Evolutionary conservation across 768 basidiomycete species (phyloP).

Genomic region (Rubroboletus pulcherrimus): DNA sequence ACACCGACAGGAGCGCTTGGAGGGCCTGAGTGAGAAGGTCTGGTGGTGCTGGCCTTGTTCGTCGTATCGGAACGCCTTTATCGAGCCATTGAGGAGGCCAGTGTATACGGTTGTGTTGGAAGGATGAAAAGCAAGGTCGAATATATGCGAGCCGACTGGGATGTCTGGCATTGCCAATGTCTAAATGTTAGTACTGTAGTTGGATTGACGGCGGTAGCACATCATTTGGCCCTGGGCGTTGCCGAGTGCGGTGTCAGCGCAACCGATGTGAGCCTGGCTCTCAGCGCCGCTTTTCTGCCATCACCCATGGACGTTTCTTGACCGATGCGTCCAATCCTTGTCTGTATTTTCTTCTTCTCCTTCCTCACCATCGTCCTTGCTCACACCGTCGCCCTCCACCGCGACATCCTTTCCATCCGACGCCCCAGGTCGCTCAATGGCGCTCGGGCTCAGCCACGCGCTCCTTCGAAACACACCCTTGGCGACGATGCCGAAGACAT

Average conservation of each 20-base stretch:
- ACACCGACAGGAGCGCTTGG: conserved; percentile 80
- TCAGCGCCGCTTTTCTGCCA: background rate
- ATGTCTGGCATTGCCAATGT: conserved; percentile 52
- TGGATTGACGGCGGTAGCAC: background rate
- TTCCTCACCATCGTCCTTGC: conserved; percentile 31
- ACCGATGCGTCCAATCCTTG: conserved; percentile 34
- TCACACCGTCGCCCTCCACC: conserved; percentile 30
- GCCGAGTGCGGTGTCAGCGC: conserved; percentile 1
- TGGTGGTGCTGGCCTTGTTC: conserved; percentile 57
- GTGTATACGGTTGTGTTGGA: conserved; percentile 64
- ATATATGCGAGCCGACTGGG: conserved; percentile 71
- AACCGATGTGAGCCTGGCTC: background rate
- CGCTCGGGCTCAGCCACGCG: conserved; percentile 17
- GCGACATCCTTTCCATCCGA: conserved; percentile 26
- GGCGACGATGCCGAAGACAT: conserved; percentile 39
- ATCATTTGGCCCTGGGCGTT: background rate
- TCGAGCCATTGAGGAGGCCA: conserved; percentile 75
- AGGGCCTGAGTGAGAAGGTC: conserved; percentile 64
- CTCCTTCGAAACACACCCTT: conserved; percentile 5
- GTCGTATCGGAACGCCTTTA: conserved; percentile 80
- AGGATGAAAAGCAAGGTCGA: conserved; percentile 89
- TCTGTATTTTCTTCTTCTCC: conserved; percentile 24
- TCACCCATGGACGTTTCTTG: conserved; percentile 28
- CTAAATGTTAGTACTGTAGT: background rate
- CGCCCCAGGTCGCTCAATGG: conserved; percentile 17